Conservation (phyloP, 768 basidiomycete species). For the Boletus speciosus region DNA sequence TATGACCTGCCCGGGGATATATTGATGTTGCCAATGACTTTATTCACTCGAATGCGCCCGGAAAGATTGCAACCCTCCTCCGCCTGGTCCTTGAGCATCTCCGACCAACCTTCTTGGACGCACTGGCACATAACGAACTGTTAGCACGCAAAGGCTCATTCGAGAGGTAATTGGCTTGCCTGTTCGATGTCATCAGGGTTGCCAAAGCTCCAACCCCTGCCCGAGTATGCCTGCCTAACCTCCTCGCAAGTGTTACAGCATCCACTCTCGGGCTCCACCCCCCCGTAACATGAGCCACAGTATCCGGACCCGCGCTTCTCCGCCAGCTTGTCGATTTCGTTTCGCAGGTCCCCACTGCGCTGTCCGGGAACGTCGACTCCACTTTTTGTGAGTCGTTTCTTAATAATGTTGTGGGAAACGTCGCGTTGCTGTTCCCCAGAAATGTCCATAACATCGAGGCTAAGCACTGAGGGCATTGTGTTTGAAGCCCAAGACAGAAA, state of each 20-base stretch:
- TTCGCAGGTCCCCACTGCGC: slow-evolving; percentile 63
- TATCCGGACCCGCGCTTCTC: slow-evolving; percentile 58
- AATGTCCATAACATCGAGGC: slow-evolving; percentile 97
- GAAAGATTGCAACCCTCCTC: slow-evolving; percentile 93
- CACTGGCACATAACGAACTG: slow-evolving; percentile 52
- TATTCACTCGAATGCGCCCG: slow-evolving; percentile 92
- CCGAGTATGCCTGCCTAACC: slow-evolving; percentile 84
- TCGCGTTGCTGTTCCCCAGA: slow-evolving; percentile 93
- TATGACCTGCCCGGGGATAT: slow-evolving; percentile 95
- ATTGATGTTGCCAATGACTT: slow-evolving; percentile 94
- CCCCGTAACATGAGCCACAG: slow-evolving; percentile 97
- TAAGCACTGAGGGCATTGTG: slow-evolving; percentile 63
- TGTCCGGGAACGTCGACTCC: slow-evolving; percentile 60
- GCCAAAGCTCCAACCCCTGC: slow-evolving; percentile 92
- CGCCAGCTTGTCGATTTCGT: slow-evolving; percentile 82
- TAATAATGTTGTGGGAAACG: slow-evolving; percentile 83
- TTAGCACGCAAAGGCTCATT: neutral
- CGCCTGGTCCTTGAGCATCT: slow-evolving; percentile 88
- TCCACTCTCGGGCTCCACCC: slow-evolving; percentile 64
- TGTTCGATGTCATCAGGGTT: slow-evolving; percentile 92
- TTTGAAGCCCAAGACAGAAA: neutral
- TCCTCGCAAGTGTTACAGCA: slow-evolving; percentile 98
- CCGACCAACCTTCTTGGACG: slow-evolving; percentile 89
- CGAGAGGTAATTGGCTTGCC: slow-evolving; percentile 42
- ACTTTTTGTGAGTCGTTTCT: slow-evolving; percentile 64